phyloP scores from a whole-genome alignment of 2,329 filamentous ascomycete species.

The Hypoxylon sp. region DNA sequence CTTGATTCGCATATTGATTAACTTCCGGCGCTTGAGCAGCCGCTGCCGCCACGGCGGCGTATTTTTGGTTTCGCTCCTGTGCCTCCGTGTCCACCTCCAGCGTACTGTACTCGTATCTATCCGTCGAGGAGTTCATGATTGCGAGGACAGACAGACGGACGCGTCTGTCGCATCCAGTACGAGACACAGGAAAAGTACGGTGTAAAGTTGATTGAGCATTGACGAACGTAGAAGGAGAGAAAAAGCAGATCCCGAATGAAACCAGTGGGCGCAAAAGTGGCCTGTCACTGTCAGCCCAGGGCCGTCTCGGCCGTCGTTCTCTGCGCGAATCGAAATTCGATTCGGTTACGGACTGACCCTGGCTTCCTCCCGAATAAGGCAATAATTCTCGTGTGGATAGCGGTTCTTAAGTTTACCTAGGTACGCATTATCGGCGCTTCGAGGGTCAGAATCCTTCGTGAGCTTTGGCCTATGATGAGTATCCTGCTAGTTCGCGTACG shows the following conservation, averaged over 20 bases:
- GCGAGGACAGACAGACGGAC: conserved; percentile 16
- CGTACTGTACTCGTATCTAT: conserved; percentile 43
- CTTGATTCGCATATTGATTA: conserved; percentile 50
- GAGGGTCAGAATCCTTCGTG: conserved; percentile 30
- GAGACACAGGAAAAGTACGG: conserved; percentile 17
- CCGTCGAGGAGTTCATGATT: conserved; percentile 36
- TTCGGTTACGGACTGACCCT: conserved; percentile 9
- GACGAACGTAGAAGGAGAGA: conserved; percentile 14
- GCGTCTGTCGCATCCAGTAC: conserved; percentile 15
- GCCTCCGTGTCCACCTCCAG: conserved; percentile 43
- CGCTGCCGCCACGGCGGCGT: conserved; percentile 27
- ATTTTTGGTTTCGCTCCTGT: conserved; percentile 23
- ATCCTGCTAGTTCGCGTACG: conserved; percentile 19
- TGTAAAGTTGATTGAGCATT: conserved; percentile 14
- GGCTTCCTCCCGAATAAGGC: conserved; percentile 25
- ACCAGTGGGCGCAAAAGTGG: conserved; percentile 28
- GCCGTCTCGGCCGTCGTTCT: conserved; percentile 18
- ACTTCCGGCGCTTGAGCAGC: conserved; percentile 55
- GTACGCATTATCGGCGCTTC: too few relatives aligned
- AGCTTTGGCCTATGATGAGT: conserved; percentile 15
- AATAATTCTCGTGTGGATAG: conserved; percentile 35
- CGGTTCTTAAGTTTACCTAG: not conserved
- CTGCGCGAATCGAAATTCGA: conserved; percentile 32
- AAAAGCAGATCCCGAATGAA: conserved; percentile 35
- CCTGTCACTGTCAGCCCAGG: conserved; percentile 31